These are phyloP conservation scores for Hericium alpestre DNA, from an alignment of 768 basidiomycete genomes.

Conservation along the genomic window DNA sequence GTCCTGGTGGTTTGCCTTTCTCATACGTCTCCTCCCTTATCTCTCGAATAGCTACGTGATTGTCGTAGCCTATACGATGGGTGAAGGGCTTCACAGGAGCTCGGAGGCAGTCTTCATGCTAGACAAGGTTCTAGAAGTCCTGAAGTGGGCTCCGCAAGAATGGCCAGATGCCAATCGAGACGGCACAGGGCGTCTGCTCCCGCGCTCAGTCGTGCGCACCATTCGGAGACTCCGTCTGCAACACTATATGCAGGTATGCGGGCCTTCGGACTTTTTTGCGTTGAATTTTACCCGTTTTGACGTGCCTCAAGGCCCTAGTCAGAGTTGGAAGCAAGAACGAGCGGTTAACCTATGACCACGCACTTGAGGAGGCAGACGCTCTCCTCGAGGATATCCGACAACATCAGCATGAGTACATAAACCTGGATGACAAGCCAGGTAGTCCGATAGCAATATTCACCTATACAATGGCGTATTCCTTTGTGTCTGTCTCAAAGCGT, in stretches of 20 bases:
- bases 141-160: not conserved
- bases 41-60: too few relatives aligned
- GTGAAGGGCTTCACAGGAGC: too few relatives aligned
- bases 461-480: not conserved
- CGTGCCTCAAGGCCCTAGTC: not conserved
- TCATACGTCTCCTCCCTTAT: not conserved
- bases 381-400: not conserved
- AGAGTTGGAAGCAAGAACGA: not conserved
- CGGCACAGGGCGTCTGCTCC: not conserved
- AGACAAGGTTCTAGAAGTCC: not conserved
- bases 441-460: not conserved
- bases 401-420: not conserved
- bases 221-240: not conserved
- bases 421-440: not conserved
- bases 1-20: not conserved
- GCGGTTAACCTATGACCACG: not conserved
- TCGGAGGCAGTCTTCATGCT: not conserved
- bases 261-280: too few relatives aligned
- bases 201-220: not conserved
- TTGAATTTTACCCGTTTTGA: too few relatives aligned
- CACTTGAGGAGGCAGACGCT: not conserved
- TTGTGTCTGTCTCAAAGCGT: not conserved
- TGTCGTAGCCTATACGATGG: too few relatives aligned
- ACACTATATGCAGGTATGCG: not conserved
- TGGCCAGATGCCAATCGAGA: not conserved